Evolutionary conservation across 306 rosid species (phyloP), one percentile per base, ranked within the genome.

Genomic region (Begonia peltatifolia): DNA sequence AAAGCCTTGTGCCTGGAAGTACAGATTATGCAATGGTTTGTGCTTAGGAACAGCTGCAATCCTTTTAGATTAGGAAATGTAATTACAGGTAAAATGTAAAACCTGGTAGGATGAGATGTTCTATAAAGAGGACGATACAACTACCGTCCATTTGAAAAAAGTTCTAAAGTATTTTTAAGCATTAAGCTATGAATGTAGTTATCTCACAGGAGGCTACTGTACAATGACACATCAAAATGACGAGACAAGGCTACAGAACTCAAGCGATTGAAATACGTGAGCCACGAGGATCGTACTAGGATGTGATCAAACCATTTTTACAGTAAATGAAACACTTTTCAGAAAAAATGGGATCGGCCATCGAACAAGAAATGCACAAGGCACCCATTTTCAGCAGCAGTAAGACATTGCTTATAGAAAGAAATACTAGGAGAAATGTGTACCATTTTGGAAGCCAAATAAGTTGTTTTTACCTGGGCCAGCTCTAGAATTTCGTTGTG

Each of bases 401-500:
- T 2, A 20, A 20, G 23, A 1, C 18, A 17, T 17, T 17, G 1
- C 18, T 17, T 1, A 17, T 1, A 20, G 23, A 20, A 20, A 20
- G 23, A 20, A 20, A 20, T 20, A 20, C 23, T 20, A 6, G 3
- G 38, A 30, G 38, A 30, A 6, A 30, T 30, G 2, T 25, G 35
- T 6, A 25, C 35, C 6, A 3, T 25, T 23, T 25, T 25, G 35
- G 35, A 6, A 30, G 47, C 38, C 38, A 30, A 30, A 30, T 30
- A 46, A 55, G 56, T 7, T 57, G 47, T 42, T 56, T 18, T 50
- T 70, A 90, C 99, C 99, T 90, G 99, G 62, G 99, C 94, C 14
- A 90, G 94, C 84, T 90, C 95, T 53, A 90, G 74, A 72, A 90
- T 83, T 75, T 80, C 99, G 42, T 86, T 90, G 69, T 86, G 99